These are phyloP conservation scores for Saccharomyces uvarum DNA, from an alignment of 1,139 yeast genomes.

Conservation along the genomic window DNA sequence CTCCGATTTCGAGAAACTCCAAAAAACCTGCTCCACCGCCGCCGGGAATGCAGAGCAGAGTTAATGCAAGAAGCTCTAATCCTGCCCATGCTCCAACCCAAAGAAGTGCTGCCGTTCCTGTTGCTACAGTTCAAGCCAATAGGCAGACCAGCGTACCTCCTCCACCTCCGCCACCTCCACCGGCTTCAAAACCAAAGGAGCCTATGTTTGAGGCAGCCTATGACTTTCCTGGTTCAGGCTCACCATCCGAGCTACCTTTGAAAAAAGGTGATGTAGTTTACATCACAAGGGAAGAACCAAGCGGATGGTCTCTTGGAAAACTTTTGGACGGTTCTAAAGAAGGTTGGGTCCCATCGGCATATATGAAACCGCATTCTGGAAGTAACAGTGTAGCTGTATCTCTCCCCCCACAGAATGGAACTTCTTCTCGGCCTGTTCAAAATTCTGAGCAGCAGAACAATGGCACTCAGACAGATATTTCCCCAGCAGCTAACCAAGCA, in stretches of 20 bases:
- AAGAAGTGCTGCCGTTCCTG: slow-evolving; percentile 16
- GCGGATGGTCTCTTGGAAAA: slow-evolving; percentile 92
- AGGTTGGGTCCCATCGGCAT: slow-evolving; percentile 97
- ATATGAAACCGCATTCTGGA: slow-evolving; percentile 41
- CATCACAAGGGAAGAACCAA: slow-evolving; percentile 59
- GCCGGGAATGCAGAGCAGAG: slow-evolving; percentile 13
- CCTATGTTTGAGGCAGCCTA: slow-evolving; percentile 84
- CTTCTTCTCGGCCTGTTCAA: slow-evolving; percentile 18
- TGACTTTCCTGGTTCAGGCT: slow-evolving; percentile 85
- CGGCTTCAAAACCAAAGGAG: slow-evolving; percentile 50
- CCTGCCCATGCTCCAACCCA: slow-evolving; percentile 9
- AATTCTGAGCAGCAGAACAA: slow-evolving; percentile 36
- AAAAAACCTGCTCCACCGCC: slow-evolving; percentile 34
- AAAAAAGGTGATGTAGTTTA: slow-evolving; percentile 67
- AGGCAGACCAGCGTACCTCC: slow-evolving; percentile 35
- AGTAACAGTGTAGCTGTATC: slow-evolving; percentile 33
- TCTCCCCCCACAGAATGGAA: slow-evolving; percentile 26
- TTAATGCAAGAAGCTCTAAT: neutral
- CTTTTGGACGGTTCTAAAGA: slow-evolving; percentile 65
- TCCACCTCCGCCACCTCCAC: slow-evolving; percentile 66
- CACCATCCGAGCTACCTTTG: slow-evolving; percentile 72
- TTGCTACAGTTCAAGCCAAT: slow-evolving; percentile 27
- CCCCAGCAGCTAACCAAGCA: slow-evolving; percentile 44
- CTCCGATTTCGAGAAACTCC: slow-evolving; percentile 7
- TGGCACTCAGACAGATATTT: slow-evolving; percentile 38